Conservation (phyloP, 2,329 filamentous ascomycete species). For the Teratosphaeria viscida region DNA sequence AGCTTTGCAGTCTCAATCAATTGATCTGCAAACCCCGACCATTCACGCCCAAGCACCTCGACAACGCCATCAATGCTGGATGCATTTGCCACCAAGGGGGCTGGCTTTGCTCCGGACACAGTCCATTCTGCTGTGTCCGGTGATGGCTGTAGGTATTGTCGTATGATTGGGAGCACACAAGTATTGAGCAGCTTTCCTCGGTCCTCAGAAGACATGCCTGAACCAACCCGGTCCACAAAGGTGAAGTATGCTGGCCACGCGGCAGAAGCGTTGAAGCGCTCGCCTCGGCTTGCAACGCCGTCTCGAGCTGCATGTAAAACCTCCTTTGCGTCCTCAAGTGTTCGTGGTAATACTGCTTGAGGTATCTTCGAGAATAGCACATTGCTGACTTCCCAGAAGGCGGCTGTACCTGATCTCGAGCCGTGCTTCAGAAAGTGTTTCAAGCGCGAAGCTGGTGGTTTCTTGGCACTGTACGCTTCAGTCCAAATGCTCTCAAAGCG, state of each 20-base stretch:
- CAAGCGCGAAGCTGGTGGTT: constrained; percentile 47
- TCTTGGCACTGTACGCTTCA: constrained; percentile 48
- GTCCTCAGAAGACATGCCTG: constrained; percentile 32
- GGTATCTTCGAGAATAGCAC: constrained; percentile 51
- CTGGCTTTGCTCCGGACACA: constrained; percentile 36
- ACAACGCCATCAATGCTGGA: constrained; percentile 9
- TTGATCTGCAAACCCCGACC: constrained; percentile 50
- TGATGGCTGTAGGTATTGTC: constrained; percentile 42
- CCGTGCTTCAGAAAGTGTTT: constrained; percentile 69
- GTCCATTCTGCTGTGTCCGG: constrained; percentile 40
- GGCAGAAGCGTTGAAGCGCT: constrained; percentile 55
- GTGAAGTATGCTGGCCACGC: constrained; percentile 71
- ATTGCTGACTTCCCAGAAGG: constrained; percentile 63
- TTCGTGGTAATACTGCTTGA: constrained; percentile 42
- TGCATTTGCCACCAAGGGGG: constrained; percentile 31
- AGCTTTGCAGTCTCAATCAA: constrained; percentile 59
- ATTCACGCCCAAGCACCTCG: constrained; percentile 43
- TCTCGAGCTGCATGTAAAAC: constrained; percentile 58
- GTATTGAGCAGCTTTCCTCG: constrained; percentile 35
- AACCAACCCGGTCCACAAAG: constrained; percentile 35
- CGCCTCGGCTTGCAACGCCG: constrained; percentile 65
- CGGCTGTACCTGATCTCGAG: constrained; percentile 62
- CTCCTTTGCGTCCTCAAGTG: constrained; percentile 45
- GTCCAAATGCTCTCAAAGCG: constrained; percentile 65
- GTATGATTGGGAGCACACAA: constrained; percentile 42